Percentiles rank a stretch among this genome's conserved stretches.
Conservation (phyloP, 192 early-diverging fungal species). For the Backusella mclennaniae region DNA sequence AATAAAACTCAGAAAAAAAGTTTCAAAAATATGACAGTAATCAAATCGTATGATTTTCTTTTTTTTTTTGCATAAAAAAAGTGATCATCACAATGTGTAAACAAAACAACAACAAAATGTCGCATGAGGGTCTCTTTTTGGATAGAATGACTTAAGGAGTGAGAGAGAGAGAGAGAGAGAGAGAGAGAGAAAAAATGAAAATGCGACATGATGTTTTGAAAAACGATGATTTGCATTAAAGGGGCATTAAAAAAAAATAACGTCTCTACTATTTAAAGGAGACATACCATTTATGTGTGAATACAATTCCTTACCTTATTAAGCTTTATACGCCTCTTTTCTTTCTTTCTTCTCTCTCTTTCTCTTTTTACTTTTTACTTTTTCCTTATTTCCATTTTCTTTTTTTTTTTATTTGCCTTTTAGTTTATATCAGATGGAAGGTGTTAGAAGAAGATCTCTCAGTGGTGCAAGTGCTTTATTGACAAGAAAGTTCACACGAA, state of each 20-base stretch:
- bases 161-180: background rate
- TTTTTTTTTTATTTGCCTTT: background rate
- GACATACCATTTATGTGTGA: background rate
- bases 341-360: background rate
- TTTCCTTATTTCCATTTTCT: background rate
- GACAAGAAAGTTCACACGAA: background rate
- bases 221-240: constrained; percentile 5
- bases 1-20: background rate
- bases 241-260: background rate
- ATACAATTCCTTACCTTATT: constrained; percentile 2
- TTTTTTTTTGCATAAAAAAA: background rate
- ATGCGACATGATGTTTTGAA: constrained; percentile 3
- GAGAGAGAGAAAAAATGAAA: background rate
- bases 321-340: background rate
- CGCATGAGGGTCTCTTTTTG: background rate
- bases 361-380: background rate
- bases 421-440: background rate
- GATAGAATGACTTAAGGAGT: background rate
- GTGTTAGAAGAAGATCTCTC: constrained; percentile 12
- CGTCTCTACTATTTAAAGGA: background rate
- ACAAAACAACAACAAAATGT: background rate
- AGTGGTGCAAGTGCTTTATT: constrained; percentile 14
- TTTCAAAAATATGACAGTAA: background rate
- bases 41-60: background rate
- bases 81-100: background rate